Percentiles rank a stretch among this genome's conserved stretches.
These are phyloP conservation scores for Haematococcus lacustris DNA, from an alignment of 139 green algal species.

Conservation along the genomic window DNA sequence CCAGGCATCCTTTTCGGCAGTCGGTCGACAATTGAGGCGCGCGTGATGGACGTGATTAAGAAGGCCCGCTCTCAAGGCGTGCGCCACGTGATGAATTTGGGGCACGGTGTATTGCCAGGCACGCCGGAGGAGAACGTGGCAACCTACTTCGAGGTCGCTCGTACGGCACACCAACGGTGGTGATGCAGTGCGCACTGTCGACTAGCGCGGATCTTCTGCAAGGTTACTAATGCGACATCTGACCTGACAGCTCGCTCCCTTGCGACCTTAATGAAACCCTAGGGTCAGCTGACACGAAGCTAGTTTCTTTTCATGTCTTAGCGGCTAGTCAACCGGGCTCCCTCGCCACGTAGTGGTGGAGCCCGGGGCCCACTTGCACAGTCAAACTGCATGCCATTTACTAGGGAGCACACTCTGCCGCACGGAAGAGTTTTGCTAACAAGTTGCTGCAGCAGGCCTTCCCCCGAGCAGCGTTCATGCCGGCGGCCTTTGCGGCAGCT, in stretches of 20 bases:
- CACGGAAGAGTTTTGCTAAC: no score
- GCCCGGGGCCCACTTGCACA: background rate
- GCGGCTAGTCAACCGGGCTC: no score
- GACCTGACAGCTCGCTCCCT: no score
- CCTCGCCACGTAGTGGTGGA: no score
- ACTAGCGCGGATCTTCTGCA: background rate
- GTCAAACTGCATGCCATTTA: no score
- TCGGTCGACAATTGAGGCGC: constrained; percentile 70
- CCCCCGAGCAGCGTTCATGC: no score
- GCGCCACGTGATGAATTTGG: constrained; percentile 89
- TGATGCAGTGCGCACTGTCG: background rate
- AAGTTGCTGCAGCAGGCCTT: no score
- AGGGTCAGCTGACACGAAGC: background rate
- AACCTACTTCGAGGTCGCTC: constrained; percentile 90
- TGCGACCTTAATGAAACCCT: background rate
- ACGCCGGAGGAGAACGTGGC: constrained; percentile 94
- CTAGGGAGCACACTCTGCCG: no score
- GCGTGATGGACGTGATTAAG: constrained; percentile 69
- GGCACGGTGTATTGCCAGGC: constrained; percentile 78
- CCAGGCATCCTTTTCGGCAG: constrained; percentile 79
- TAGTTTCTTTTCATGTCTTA: no score
- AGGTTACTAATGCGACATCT: no score
- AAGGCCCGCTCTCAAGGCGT: constrained; percentile 49
- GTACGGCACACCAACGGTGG: constrained; percentile 44
- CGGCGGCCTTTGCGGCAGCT: no score